Evolutionary conservation across 306 rosid species (phyloP).

Genomic region (Mimosa pudica): DNA sequence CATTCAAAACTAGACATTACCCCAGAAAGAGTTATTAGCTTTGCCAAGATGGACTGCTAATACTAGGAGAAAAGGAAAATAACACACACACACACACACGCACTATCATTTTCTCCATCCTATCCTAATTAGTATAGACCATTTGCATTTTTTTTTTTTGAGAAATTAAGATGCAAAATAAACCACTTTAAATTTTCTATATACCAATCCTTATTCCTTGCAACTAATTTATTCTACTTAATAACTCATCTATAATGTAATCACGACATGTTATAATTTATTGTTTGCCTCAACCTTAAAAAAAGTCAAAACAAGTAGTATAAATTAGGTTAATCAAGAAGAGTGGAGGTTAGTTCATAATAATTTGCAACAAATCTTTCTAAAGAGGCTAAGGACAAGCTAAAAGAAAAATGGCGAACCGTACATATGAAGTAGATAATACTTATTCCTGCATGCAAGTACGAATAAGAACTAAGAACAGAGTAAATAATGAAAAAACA

Average conservation of each 20-base stretch:
- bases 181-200: no score
- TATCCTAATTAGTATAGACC: no score
- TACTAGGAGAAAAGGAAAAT: neutral
- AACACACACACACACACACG: neutral
- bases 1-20: slow-evolving; percentile 65
- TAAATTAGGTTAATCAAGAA: neutral
- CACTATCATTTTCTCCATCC: neutral
- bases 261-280: no score
- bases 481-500: neutral
- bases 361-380: neutral
- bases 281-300: no score
- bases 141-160: no score
- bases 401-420: neutral
- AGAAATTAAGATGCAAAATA: no score
- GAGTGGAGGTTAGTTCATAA: neutral
- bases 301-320: no score
- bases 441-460: neutral
- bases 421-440: neutral
- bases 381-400: neutral
- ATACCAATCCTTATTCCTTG: no score
- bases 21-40: slow-evolving; percentile 46
- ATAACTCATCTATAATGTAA: no score
- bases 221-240: no score
- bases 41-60: slow-evolving; percentile 80
- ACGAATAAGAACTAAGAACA: neutral